Conservation (phyloP, 139 green algal species). For the Closterium sp. region DNA sequence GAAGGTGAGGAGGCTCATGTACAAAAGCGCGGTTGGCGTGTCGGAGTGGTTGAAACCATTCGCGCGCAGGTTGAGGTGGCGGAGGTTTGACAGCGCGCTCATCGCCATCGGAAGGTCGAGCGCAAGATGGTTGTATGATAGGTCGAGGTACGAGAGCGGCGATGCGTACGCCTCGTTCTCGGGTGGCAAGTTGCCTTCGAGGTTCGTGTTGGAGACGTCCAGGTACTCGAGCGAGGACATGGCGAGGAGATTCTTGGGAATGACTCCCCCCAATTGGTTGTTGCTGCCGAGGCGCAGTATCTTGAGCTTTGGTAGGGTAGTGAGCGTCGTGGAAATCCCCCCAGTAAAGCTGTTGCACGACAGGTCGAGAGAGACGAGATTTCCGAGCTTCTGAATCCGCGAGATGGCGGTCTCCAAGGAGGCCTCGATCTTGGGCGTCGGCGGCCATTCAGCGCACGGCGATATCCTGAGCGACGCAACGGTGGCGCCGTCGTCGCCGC, state of each 20-base stretch:
- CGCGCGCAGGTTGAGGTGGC: not conserved
- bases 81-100: not conserved
- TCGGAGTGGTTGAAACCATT: not conserved
- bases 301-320: not conserved
- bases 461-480: too few species aligned
- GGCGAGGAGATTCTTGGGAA: too few species aligned
- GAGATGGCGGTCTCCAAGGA: too few species aligned
- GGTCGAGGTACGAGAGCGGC: not conserved
- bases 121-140: constrained; percentile 2
- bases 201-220: not conserved
- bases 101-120: not conserved
- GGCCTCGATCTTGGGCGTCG: too few species aligned
- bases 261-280: too few species aligned
- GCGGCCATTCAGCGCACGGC: too few species aligned
- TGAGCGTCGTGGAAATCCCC: not conserved
- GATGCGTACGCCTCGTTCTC: not conserved
- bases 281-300: not conserved
- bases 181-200: not conserved
- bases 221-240: not conserved
- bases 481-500: too few species aligned
- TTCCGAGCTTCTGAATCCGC: not conserved
- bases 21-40: not conserved
- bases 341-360: not conserved
- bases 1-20: too few species aligned
- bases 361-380: not conserved